Evolutionary conservation across 1,284 basidiomycete species (phyloP).

Genomic region (Puccinia brachypodii): DNA sequence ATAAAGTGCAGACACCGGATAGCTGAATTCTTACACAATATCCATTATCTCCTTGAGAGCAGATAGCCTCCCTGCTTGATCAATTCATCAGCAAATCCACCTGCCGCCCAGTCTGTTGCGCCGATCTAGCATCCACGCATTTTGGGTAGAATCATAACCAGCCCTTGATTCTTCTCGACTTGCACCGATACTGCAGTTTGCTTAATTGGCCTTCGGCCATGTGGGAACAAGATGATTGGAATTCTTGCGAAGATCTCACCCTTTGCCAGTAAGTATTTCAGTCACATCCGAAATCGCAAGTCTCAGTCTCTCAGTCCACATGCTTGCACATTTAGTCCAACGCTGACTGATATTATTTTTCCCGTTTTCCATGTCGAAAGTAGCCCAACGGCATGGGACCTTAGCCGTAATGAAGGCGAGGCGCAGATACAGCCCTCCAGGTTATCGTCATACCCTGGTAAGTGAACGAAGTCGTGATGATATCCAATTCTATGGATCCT

Average conservation of each 20-base stretch:
- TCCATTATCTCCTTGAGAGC: not conserved
- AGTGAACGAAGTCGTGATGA: not conserved
- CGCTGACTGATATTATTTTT: not conserved
- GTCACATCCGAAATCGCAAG: not conserved
- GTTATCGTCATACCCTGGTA: not conserved
- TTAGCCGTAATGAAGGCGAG: not conserved
- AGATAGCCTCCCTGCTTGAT: not conserved
- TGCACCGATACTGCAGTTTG: not conserved
- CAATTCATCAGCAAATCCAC: not conserved
- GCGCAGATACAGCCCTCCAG: not conserved
- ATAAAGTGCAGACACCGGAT: not conserved
- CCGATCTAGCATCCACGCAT: not conserved
- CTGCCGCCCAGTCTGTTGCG: not conserved
- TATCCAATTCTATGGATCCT: not conserved
- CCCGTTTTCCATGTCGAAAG: not conserved
- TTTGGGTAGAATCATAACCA: not conserved
- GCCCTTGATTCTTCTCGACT: not conserved
- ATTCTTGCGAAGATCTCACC: slow-evolving; percentile 13
- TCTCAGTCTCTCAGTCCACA: too few species aligned
- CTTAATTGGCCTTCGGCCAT: not conserved
- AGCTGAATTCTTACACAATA: not conserved
- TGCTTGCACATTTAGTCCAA: not conserved
- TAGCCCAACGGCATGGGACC: not conserved
- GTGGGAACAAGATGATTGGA: slow-evolving; percentile 24
- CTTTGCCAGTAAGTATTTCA: not conserved